phyloP scores from a whole-genome alignment of 2,329 filamentous ascomycete species.

The Cryphonectria japonica region DNA sequence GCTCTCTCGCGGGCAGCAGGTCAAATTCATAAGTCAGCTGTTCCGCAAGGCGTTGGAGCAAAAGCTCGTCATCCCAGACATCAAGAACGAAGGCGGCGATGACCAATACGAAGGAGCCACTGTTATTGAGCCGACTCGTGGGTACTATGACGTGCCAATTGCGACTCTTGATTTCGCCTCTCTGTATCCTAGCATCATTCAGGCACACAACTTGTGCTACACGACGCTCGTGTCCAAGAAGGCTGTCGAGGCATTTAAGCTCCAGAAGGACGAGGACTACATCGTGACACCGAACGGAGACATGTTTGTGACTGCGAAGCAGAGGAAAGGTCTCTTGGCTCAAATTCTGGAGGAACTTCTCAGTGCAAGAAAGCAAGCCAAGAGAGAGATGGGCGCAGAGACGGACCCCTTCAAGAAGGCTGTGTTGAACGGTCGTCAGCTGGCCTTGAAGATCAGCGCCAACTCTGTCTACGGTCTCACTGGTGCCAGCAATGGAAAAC shows the following conservation, averaged over 20 bases:
- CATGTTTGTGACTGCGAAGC: slow-evolving; percentile 84
- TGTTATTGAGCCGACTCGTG: slow-evolving; percentile 92
- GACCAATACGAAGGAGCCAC: slow-evolving; percentile 98
- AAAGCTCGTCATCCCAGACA: slow-evolving; percentile 90
- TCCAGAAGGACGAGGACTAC: slow-evolving; percentile 92
- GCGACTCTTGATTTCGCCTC: slow-evolving; percentile 98
- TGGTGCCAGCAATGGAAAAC: slow-evolving; percentile 91
- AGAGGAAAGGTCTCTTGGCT: slow-evolving; percentile 87
- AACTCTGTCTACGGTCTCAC: slow-evolving; percentile 98
- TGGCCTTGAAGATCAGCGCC: slow-evolving; percentile 94
- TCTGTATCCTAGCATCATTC: slow-evolving; percentile 97
- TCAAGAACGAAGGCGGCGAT: slow-evolving; percentile 70
- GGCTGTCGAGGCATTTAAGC: slow-evolving; percentile 72
- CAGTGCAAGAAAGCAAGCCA: slow-evolving; percentile 90
- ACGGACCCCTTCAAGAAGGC: slow-evolving; percentile 98
- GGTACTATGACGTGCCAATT: slow-evolving; percentile 93
- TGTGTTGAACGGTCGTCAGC: slow-evolving; percentile 93
- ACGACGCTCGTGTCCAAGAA: slow-evolving; percentile 86
- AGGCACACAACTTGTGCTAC: slow-evolving; percentile 97
- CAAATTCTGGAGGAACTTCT: slow-evolving; percentile 96
- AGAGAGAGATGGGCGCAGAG: slow-evolving; percentile 84
- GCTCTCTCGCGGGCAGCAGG: slow-evolving; percentile 88
- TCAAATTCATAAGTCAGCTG: slow-evolving; percentile 96
- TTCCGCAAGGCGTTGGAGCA: slow-evolving; percentile 95
- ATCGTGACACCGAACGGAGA: slow-evolving; percentile 95